Conservation (phyloP, 192 early-diverging fungal species). For the Entophlyctis luteolus region DNA sequence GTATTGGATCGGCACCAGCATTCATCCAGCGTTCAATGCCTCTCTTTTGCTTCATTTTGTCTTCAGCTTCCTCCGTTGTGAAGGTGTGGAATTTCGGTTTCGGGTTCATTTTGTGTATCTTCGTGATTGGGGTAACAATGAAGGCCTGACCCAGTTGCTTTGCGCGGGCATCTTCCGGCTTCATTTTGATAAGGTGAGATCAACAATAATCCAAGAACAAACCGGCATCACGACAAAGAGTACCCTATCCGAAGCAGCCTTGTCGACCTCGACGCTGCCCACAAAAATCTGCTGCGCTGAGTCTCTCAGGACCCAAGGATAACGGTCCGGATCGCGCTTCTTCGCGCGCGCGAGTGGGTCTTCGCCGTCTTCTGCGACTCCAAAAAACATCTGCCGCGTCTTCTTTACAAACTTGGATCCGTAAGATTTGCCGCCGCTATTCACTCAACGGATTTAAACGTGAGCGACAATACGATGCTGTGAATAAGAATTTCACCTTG, state of each 20-base stretch:
- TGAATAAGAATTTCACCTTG: neutral
- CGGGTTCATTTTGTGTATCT: constrained; percentile 45
- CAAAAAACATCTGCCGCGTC: constrained; percentile 39
- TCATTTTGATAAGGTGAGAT: neutral
- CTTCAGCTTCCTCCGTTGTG: constrained; percentile 51
- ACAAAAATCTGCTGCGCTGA: constrained; percentile 16
- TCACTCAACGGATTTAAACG: neutral
- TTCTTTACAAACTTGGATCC: constrained; percentile 48
- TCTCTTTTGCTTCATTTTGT: constrained; percentile 29
- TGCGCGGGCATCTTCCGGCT: no score
- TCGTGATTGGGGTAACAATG: constrained; percentile 39
- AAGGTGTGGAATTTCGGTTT: constrained; percentile 44
- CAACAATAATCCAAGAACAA: neutral
- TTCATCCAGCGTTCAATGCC: constrained; percentile 13
- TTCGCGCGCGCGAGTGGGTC: constrained; percentile 1
- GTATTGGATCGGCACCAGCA: constrained; percentile 29
- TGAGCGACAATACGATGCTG: neutral
- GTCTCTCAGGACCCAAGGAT: constrained; percentile 42
- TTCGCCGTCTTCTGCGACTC: constrained; percentile 19
- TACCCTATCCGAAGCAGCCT: constrained; percentile 28
- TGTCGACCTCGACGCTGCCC: constrained; percentile 34
- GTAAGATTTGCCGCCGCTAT: constrained; percentile 25
- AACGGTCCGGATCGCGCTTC: constrained; percentile 38
- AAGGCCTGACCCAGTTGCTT: constrained; percentile 26
- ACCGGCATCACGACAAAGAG: constrained; percentile 30